Conservation (phyloP, 345 rosid genomes). For the Aegle marmelos region DNA sequence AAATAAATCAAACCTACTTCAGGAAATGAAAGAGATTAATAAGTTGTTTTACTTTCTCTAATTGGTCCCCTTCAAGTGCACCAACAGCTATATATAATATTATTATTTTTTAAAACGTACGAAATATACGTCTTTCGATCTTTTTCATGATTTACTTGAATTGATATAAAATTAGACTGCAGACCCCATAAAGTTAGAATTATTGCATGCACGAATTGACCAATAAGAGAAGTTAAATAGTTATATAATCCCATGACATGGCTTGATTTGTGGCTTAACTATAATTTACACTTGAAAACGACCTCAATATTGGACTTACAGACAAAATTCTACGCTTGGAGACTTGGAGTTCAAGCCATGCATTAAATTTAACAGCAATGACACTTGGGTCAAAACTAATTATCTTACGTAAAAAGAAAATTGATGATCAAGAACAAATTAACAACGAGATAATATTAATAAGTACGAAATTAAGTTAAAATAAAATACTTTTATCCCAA, state of each 20-base stretch:
- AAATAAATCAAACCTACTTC: conserved; percentile 20
- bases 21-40: neutral
- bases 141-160: neutral
- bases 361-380: neutral
- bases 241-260: neutral
- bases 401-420: neutral
- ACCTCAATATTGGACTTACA: neutral
- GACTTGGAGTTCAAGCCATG: neutral
- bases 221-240: neutral
- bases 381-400: neutral
- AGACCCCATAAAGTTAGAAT: neutral
- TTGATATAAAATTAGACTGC: neutral
- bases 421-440: neutral
- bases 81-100: no score
- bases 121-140: no score
- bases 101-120: no score
- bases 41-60: neutral
- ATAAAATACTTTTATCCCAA: neutral
- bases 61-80: no score
- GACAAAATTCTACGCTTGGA: neutral
- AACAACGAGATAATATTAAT: neutral
- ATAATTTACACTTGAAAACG: neutral
- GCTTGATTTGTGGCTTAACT: neutral
- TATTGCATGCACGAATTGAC: neutral
- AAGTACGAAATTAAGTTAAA: no score